Conservation (phyloP, 176 grass and related monocot species). For the Tillandsia fasciculata region DNA sequence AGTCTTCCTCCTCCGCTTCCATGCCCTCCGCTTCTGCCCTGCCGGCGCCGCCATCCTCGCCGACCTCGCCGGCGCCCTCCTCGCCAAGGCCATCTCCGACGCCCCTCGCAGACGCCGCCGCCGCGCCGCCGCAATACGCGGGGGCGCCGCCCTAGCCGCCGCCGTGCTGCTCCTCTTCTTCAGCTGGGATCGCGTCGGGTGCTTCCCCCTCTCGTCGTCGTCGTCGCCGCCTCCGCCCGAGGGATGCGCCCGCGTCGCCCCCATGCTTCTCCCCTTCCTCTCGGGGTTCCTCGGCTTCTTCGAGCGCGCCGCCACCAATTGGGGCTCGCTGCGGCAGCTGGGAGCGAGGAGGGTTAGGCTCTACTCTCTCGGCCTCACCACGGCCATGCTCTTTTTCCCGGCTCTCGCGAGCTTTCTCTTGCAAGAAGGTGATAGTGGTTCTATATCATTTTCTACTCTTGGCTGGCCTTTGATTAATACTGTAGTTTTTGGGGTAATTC, state of each 20-base stretch:
- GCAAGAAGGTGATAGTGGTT: not conserved
- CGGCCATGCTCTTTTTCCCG: conserved; percentile 39
- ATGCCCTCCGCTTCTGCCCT: conserved; percentile 41
- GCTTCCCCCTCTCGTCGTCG: conserved; percentile 30
- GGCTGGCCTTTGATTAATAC: conserved; percentile 65
- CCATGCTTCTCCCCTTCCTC: conserved; percentile 36
- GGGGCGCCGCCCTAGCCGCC: conserved; percentile 29
- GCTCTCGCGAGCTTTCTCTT: conserved; percentile 40
- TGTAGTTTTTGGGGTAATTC: conserved; percentile 55
- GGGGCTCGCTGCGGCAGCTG: conserved; percentile 37
- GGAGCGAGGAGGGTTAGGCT: conserved; percentile 22
- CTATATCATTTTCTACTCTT: conserved; percentile 24
- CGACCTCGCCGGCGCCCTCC: conserved; percentile 52
- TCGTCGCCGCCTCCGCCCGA: conserved; percentile 8
- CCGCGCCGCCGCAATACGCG: conserved; percentile 2
- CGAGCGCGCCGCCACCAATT: conserved; percentile 30
- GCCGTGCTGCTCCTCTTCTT: conserved; percentile 37
- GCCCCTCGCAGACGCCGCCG: conserved; percentile 15
- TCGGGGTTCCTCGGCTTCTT: conserved; percentile 54
- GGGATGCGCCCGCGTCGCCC: conserved; percentile 31
- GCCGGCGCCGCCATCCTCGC: conserved; percentile 59
- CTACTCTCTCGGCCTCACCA: conserved; percentile 28
- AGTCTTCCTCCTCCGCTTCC: conserved; percentile 43
- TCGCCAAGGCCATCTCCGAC: conserved; percentile 47
- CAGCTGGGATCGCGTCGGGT: conserved; percentile 38